A percentile compares a stretch with the other conserved stretches of the same genome.
These are phyloP conservation scores for Tetrahymena malaccensis DNA, from an alignment of 73 alveolate genomes.

Conservation along the genomic window DNA sequence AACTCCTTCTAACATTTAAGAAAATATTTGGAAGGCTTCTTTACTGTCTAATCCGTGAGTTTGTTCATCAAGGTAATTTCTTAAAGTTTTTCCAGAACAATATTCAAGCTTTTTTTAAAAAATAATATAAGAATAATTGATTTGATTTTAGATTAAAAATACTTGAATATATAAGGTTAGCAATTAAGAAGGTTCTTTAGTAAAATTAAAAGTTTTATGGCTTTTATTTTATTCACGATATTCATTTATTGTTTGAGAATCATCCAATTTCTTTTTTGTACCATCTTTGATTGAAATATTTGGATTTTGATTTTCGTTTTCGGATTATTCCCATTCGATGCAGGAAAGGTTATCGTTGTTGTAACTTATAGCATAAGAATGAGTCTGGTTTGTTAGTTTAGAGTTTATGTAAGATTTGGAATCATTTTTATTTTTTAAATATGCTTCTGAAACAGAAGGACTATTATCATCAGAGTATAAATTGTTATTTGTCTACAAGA, in stretches of 20 bases:
- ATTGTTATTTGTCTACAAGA: background rate
- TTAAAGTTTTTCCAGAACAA: background rate
- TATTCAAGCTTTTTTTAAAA: background rate
- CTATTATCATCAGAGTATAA: background rate
- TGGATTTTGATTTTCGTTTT: background rate
- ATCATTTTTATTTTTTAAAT: background rate
- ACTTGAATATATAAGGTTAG: background rate
- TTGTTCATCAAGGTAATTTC: background rate
- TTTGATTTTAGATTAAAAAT: background rate
- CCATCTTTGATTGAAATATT: background rate
- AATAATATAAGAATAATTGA: background rate
- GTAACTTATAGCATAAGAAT: background rate
- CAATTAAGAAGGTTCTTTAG: background rate
- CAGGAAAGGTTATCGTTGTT: background rate
- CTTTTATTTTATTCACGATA: background rate
- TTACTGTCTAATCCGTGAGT: slow-evolving; percentile 4
- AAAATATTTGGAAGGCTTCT: slow-evolving; percentile 50
- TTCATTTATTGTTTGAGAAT: background rate
- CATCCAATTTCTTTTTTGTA: background rate
- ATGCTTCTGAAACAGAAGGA: background rate
- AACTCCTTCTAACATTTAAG: slow-evolving; percentile 79
- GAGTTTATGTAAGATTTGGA: background rate
- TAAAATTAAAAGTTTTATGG: background rate
- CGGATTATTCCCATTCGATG: background rate
- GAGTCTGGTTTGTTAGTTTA: background rate